These are phyloP conservation scores for Plantago coronopus DNA, from an alignment of 305 asterid genomes.

Conservation along the genomic window DNA sequence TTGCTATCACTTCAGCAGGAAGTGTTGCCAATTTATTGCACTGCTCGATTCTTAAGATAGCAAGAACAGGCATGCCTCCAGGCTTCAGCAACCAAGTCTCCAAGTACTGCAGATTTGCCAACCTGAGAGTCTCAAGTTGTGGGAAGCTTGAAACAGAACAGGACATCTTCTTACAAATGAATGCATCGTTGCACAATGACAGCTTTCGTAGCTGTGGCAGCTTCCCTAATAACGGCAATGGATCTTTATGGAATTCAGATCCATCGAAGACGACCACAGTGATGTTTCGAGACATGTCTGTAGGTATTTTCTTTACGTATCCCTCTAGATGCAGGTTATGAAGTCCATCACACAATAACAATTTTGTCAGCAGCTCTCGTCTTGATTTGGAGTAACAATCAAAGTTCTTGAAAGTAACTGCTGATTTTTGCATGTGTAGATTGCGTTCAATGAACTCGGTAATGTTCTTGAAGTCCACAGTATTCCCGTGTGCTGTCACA, in stretches of 20 bases:
- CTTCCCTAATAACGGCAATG: neutral
- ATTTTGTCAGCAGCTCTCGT: neutral
- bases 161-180: neutral
- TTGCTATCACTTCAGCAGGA: neutral
- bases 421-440: neutral
- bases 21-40: neutral
- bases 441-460: neutral
- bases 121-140: neutral
- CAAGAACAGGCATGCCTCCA: constrained; percentile 1
- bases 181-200: neutral
- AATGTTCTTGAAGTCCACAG: neutral
- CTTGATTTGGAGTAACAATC: constrained; percentile 21
- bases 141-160: neutral
- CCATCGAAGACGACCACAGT: constrained; percentile 8
- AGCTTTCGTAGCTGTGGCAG: neutral
- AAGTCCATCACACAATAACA: constrained; percentile 3
- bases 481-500: constrained; percentile 12
- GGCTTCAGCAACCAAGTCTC: neutral
- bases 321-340: constrained; percentile 19
- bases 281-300: neutral
- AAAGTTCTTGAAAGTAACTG: constrained; percentile 9
- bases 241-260: neutral
- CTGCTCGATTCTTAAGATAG: neutral
- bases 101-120: neutral
- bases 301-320: neutral